A percentile compares a stretch with the other conserved stretches of the same genome.
Evolutionary conservation across 306 rosid genomes (phyloP).

Genomic region (Cucurbita pepo): DNA sequence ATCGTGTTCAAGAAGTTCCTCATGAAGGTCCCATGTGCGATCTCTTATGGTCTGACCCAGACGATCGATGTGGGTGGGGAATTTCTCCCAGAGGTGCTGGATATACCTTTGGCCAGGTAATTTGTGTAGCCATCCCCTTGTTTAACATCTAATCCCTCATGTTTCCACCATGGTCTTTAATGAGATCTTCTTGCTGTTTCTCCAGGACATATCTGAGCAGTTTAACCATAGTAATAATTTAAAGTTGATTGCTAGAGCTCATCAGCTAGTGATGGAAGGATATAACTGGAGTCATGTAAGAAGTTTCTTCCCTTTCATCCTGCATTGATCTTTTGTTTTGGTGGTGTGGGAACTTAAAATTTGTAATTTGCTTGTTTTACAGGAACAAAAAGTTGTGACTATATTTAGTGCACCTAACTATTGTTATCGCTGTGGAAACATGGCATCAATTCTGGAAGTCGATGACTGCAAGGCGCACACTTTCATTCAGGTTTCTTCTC

Average conservation of each 20-base stretch:
- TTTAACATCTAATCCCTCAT: background rate
- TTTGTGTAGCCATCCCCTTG: background rate
- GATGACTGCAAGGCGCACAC: slow-evolving; percentile 92
- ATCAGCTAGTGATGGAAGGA: slow-evolving; percentile 98
- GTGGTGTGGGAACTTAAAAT: background rate
- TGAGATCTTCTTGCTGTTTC: background rate
- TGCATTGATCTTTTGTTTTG: background rate
- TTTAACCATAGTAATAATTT: slow-evolving; percentile 83
- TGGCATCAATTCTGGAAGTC: slow-evolving; percentile 92
- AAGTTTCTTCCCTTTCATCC: background rate
- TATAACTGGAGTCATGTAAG: slow-evolving; percentile 90
- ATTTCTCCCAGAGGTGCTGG: slow-evolving; percentile 96
- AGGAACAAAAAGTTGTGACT: slow-evolving; percentile 95
- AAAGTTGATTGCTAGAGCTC: slow-evolving; percentile 94
- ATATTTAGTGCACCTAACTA: slow-evolving; percentile 93
- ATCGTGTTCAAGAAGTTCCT: slow-evolving; percentile 99
- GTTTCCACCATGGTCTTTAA: background rate
- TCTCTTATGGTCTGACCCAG: slow-evolving; percentile 93
- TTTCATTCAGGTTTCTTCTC: slow-evolving; percentile 70
- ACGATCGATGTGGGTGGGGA: slow-evolving; percentile 97
- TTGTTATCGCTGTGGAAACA: slow-evolving; percentile 90
- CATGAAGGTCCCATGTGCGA: slow-evolving; percentile 97
- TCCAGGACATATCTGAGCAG: slow-evolving; percentile 88
- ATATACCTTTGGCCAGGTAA: slow-evolving; percentile 90
- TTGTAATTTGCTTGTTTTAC: slow-evolving; percentile 7